These are phyloP conservation scores for Neofusicoccum laricinum DNA, from an alignment of 2,329 filamentous ascomycete genomes.

Conservation along the genomic window DNA sequence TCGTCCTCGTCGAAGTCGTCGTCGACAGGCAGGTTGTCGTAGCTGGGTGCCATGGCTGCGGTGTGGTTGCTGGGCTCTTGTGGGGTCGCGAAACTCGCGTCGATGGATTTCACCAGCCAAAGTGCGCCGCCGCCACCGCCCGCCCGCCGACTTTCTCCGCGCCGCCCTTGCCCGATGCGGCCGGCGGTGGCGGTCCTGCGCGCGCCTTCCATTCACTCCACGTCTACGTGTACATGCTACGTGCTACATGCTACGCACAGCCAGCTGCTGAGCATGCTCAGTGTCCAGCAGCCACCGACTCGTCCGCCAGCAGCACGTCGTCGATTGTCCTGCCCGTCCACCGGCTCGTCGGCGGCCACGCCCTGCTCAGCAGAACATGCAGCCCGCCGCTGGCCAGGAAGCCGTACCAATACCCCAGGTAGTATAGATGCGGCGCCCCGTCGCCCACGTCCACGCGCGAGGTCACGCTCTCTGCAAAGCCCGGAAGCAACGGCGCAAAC, in stretches of 20 bases:
- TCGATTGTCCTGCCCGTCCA: background rate
- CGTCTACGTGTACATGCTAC: no score
- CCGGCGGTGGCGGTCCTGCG: no score
- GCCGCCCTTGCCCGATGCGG: background rate
- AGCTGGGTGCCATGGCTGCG: conserved; percentile 82
- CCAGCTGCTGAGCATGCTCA: background rate
- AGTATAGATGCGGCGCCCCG: conserved; percentile 21
- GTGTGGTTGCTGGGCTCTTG: conserved; percentile 16
- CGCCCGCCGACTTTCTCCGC: background rate
- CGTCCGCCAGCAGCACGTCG: background rate
- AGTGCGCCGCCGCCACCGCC: conserved; percentile 3
- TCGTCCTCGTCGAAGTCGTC: conserved; percentile 92
- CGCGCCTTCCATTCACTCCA: no score
- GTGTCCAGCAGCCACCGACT: background rate
- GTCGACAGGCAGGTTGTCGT: conserved; percentile 86
- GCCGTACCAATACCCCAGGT: conserved; percentile 23
- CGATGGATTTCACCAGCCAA: conserved; percentile 7
- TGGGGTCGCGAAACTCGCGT: conserved; percentile 17
- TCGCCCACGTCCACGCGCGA: conserved; percentile 7
- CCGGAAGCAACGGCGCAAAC: conserved; percentile 22
- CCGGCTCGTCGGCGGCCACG: background rate
- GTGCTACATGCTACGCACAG: background rate
- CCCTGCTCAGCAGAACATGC: conserved; percentile 1
- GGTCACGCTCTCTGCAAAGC: conserved; percentile 21
- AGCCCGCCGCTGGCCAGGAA: conserved; percentile 18